These are phyloP conservation scores for Thraustochytrium sp. DNA, from an alignment of 352 stramenopile genomes.

Conservation along the genomic window DNA sequence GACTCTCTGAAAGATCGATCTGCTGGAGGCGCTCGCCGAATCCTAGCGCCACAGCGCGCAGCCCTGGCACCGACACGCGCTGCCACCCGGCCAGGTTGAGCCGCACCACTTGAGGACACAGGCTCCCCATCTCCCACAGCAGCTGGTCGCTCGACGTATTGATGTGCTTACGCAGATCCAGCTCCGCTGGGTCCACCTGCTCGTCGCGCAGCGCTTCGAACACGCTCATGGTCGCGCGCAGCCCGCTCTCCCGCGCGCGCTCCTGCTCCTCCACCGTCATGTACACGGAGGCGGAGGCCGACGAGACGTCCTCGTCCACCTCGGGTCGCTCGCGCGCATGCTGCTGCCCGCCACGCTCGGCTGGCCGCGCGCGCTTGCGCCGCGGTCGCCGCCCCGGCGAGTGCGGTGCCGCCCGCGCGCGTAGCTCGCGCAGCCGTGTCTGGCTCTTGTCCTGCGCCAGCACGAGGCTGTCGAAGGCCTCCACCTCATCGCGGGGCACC, in stretches of 20 bases:
- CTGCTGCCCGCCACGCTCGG: background rate
- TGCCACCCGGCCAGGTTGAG: background rate
- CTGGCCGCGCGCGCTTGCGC: too few species aligned
- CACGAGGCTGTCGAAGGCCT: background rate
- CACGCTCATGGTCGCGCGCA: background rate
- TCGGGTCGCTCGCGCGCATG: background rate
- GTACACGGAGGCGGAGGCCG: background rate
- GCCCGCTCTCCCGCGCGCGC: background rate
- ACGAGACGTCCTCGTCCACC: background rate
- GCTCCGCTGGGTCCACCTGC: background rate
- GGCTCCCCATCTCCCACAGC: conserved; percentile 5
- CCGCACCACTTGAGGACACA: background rate
- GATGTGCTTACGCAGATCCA: background rate
- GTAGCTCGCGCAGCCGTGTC: background rate
- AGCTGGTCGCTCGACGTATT: background rate
- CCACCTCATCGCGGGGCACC: background rate
- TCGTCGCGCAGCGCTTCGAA: background rate
- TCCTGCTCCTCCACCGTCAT: background rate
- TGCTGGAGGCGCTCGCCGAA: conserved; percentile 41
- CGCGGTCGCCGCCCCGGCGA: background rate
- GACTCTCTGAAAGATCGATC: conserved; percentile 28
- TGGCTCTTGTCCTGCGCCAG: background rate
- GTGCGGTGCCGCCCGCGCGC: background rate
- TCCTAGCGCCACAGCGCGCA: conserved; percentile 35
- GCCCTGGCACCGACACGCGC: background rate